Percentiles rank a stretch among this genome's conserved stretches.
Evolutionary conservation across 2,329 filamentous ascomycete genomes (phyloP).

Genomic region (Aspergillus sp.): DNA sequence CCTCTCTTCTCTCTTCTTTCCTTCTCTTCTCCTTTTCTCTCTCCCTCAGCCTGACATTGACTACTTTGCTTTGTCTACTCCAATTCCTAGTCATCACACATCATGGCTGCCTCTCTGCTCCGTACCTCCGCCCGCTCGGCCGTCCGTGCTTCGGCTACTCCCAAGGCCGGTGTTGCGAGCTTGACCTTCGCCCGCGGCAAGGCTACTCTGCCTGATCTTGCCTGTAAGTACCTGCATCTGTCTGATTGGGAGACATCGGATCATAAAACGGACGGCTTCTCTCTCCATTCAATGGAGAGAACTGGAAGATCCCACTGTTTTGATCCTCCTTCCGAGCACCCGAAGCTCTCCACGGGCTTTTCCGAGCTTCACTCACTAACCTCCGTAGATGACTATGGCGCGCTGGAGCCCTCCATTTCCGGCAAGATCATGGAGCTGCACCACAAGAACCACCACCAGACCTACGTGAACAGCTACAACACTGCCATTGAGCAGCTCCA

Average conservation of each 20-base stretch:
- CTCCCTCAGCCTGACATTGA: conserved; percentile 1
- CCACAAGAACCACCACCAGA: conserved; percentile 91
- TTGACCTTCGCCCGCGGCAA: conserved; percentile 80
- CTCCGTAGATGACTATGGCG: conserved; percentile 82
- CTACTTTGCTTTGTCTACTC: conserved; percentile 7
- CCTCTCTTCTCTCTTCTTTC: conserved; percentile 6
- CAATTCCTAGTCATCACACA: conserved; percentile 10
- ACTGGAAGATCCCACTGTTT: background rate
- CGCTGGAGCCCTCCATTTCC: conserved; percentile 80
- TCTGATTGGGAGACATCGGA: background rate
- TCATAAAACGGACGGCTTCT: background rate
- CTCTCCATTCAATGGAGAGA: too few species aligned
- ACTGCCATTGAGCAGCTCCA: conserved; percentile 69
- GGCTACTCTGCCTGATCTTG: conserved; percentile 86
- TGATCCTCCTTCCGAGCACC: background rate
- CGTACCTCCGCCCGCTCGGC: conserved; percentile 70
- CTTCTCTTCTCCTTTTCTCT: conserved; percentile 8
- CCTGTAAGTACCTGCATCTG: conserved; percentile 54
- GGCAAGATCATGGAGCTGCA: conserved; percentile 96
- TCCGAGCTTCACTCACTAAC: conserved; percentile 7
- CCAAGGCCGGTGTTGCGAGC: conserved; percentile 63
- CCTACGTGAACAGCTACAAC: conserved; percentile 89
- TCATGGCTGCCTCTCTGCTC: conserved; percentile 75
- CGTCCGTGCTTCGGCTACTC: conserved; percentile 57
- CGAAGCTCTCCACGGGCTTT: background rate